These are phyloP conservation scores for Saccharomycopsis synnaedendra DNA, from an alignment of 805 yeast genomes.

Conservation along the genomic window DNA sequence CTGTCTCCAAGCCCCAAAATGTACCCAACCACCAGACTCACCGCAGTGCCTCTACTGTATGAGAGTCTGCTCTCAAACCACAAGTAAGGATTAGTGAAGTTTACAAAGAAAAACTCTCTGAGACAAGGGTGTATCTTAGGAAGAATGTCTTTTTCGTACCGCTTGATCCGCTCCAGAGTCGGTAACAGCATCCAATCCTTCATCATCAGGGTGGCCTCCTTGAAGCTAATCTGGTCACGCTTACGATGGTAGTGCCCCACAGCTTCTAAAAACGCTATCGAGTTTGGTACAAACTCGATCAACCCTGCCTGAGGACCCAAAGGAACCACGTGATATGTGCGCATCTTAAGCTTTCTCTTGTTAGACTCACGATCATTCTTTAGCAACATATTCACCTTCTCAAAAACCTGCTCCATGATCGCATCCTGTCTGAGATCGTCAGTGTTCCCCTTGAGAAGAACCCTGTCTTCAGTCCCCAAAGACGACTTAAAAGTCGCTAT, in stretches of 20 bases:
- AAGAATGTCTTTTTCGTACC: slow-evolving; percentile 35
- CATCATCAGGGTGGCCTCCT: slow-evolving; percentile 56
- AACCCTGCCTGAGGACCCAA: slow-evolving; percentile 81
- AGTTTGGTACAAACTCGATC: slow-evolving; percentile 78
- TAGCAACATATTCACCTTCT: slow-evolving; percentile 65
- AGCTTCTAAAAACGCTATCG: slow-evolving; percentile 60
- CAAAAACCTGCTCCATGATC: slow-evolving; percentile 95
- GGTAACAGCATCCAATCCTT: slow-evolving; percentile 39
- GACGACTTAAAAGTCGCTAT: slow-evolving; percentile 45
- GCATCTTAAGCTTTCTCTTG: slow-evolving; percentile 44
- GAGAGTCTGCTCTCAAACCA: slow-evolving; percentile 62
- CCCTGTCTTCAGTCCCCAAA: slow-evolving; percentile 46
- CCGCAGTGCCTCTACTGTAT: slow-evolving; percentile 73
- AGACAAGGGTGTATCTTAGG: slow-evolving; percentile 49
- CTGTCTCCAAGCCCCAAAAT: slow-evolving; percentile 91
- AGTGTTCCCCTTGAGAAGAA: slow-evolving; percentile 71
- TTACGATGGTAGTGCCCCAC: slow-evolving; percentile 50
- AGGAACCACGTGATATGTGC: slow-evolving; percentile 87
- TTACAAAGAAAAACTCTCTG: slow-evolving; percentile 56
- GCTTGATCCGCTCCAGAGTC: slow-evolving; percentile 30
- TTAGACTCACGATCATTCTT: slow-evolving; percentile 42
- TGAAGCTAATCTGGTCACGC: slow-evolving; percentile 35
- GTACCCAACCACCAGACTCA: slow-evolving; percentile 78
- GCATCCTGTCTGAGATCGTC: slow-evolving; percentile 95
- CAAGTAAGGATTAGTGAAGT: slow-evolving; percentile 50